Evolutionary conservation across 2,329 filamentous ascomycete species (phyloP).

Genomic region (Neocatenulostroma microsporum): DNA sequence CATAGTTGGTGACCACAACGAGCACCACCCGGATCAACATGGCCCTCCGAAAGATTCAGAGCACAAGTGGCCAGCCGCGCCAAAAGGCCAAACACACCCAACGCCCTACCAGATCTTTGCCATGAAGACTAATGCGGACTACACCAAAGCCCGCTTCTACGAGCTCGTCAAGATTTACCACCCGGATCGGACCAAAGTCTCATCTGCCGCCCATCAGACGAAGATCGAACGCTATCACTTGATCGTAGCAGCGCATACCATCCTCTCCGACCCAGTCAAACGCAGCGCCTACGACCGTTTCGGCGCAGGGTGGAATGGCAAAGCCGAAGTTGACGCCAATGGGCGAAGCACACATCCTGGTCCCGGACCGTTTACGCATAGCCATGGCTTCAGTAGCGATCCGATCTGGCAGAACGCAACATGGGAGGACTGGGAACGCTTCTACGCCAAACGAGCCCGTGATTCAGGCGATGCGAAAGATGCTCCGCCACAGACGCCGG

Average conservation of each 20-base stretch:
- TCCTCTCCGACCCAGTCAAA: slow-evolving; percentile 73
- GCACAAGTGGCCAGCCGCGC: slow-evolving; percentile 28
- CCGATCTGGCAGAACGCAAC: slow-evolving; percentile 68
- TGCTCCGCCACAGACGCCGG: slow-evolving; percentile 42
- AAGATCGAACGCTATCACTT: slow-evolving; percentile 86
- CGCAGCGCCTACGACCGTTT: slow-evolving; percentile 73
- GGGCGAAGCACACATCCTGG: slow-evolving; percentile 11
- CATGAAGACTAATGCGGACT: slow-evolving; percentile 53
- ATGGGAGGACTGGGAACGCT: slow-evolving; percentile 94
- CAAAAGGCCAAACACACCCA: slow-evolving; percentile 41
- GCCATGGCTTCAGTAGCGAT: slow-evolving; percentile 36
- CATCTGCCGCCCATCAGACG: slow-evolving; percentile 36
- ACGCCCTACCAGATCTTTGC: slow-evolving; percentile 89
- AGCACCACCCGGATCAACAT: slow-evolving; percentile 20
- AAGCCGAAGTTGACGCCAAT: slow-evolving; percentile 27
- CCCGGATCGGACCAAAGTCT: slow-evolving; percentile 56
- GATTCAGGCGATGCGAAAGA: slow-evolving; percentile 20
- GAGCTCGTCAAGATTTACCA: slow-evolving; percentile 94
- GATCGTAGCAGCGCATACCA: slow-evolving; percentile 76
- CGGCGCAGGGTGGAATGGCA: slow-evolving; percentile 68
- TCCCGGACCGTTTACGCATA: slow-evolving; percentile 28
- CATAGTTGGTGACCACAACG: slow-evolving; percentile 20
- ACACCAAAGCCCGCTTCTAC: slow-evolving; percentile 79
- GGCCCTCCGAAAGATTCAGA: slow-evolving; percentile 13
- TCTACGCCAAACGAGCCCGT: slow-evolving; percentile 48